These are phyloP conservation scores for Isabelozyma heimii DNA, from an alignment of 805 yeast genomes.

Conservation along the genomic window DNA sequence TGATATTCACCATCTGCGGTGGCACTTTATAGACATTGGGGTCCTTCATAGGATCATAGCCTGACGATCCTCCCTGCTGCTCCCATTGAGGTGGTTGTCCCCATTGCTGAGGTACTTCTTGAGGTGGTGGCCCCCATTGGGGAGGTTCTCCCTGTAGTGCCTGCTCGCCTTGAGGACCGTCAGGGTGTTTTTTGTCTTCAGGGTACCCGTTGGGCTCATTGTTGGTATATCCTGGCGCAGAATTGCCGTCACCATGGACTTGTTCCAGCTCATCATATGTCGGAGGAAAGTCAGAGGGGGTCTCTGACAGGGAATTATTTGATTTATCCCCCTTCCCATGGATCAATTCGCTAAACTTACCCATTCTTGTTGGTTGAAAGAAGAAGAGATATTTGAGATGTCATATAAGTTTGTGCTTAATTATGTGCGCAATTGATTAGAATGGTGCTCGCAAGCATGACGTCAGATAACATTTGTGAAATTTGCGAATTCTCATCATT, in stretches of 20 bases:
- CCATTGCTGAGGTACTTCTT: background rate
- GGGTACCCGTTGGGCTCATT: background rate
- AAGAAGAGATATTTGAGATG: too few relatives aligned
- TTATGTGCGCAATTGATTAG: too few relatives aligned
- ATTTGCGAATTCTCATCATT: too few relatives aligned
- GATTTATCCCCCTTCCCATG: background rate
- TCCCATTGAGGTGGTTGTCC: slow-evolving; percentile 2
- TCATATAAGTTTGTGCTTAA: too few relatives aligned
- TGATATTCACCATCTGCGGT: slow-evolving; percentile 35
- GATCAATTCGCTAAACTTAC: too few relatives aligned
- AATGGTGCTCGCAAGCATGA: too few relatives aligned
- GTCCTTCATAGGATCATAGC: slow-evolving; percentile 18
- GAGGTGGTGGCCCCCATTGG: background rate
- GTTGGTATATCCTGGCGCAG: background rate
- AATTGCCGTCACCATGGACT: background rate
- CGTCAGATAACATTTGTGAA: too few relatives aligned
- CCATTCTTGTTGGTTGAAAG: too few relatives aligned
- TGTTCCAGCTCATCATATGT: background rate
- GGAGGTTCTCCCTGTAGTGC: too few relatives aligned
- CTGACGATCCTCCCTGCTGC: background rate
- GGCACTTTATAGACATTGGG: slow-evolving; percentile 28
- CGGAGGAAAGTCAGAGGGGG: background rate
- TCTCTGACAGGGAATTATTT: background rate
- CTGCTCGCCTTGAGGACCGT: slow-evolving; percentile 2
- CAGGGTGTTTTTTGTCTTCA: slow-evolving; percentile 1